Evolutionary conservation across 352 stramenopile species (phyloP), one percentile per base, ranked within the genome.

Genomic region (Pythium volutum): DNA sequence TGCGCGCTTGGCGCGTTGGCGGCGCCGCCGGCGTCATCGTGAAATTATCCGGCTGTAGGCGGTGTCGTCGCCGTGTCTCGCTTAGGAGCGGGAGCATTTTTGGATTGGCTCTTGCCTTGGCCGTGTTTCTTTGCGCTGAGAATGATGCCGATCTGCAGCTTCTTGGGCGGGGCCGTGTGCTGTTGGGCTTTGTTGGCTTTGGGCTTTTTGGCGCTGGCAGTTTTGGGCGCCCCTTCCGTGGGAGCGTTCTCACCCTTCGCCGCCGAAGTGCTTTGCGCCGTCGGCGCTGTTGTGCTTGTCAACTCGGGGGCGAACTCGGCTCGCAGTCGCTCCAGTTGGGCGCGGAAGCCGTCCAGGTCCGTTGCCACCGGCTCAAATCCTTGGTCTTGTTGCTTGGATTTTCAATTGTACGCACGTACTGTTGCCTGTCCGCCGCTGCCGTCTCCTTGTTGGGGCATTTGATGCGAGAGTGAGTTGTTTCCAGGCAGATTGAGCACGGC

Each of bases 381-480:
- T 31, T 31, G 4, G 2, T 23, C 41, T 36, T 10, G 0, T 10
- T 22, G 3, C 9, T 4, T 1, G 53, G 38, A 16, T 51, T 51
- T 2, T 29, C 6, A 41, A 59, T 59, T n/a, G 6, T 14, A 1
- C 53, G 53, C 18, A 16, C 39, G 29, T 43, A 51, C 25, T 3
- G 23, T 6, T 3, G 16, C 18, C 53, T 23, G 3, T 42, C 20
- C 2, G 31, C 36, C 4, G 4, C n/a, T 3, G 34, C 36, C 3
- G 34, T 59, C n/a, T 39, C 53, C 26, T 47, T 34, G 39, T 59
- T 59, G 7, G 53, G 22, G 26, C 41, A 59, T n/a, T 59, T 59
- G 26, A 51, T 59, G 53, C 53, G 53, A 26, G 33, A 59, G 25
- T 59, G 53, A 7, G 15, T 12, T 5, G 29, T 50, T 1, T 50